Conservation (phyloP, 1,139 yeast genomes). For the Kodamaea arcana region DNA sequence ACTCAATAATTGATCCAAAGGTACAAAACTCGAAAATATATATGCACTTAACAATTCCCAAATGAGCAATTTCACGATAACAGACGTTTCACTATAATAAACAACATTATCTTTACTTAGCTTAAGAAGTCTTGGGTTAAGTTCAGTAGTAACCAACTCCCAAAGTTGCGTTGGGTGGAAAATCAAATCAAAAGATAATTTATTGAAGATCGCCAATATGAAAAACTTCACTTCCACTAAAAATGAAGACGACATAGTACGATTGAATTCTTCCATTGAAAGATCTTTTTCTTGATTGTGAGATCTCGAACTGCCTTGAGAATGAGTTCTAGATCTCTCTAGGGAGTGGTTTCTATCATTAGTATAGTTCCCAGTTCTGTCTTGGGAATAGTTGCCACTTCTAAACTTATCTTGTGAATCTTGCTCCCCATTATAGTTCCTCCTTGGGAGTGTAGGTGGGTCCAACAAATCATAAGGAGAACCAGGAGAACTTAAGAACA, state of each 20-base stretch:
- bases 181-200: slow-evolving; percentile 1
- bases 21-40: slow-evolving; percentile 8
- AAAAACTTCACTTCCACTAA: slow-evolving; percentile 4
- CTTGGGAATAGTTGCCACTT: background rate
- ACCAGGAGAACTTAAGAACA: background rate
- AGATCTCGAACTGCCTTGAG: too few relatives aligned
- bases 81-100: slow-evolving; percentile 5
- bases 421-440: background rate
- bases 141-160: slow-evolving; percentile 2
- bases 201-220: slow-evolving; percentile 1
- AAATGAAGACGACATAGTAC: slow-evolving; percentile 1
- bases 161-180: slow-evolving; percentile 5
- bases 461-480: background rate
- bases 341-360: background rate
- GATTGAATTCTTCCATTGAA: slow-evolving; percentile 1
- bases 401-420: background rate
- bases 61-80: slow-evolving; percentile 10
- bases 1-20: slow-evolving; percentile 3
- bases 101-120: slow-evolving; percentile 3
- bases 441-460: background rate
- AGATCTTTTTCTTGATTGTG: background rate
- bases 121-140: slow-evolving; percentile 6
- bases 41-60: slow-evolving; percentile 18
- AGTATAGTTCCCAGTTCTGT: background rate
- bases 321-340: too few relatives aligned